Percentiles rank a stretch among this genome's conserved stretches.
Conservation (phyloP, 108 stramenopile genomes). For the Craspedostauros australis region DNA sequence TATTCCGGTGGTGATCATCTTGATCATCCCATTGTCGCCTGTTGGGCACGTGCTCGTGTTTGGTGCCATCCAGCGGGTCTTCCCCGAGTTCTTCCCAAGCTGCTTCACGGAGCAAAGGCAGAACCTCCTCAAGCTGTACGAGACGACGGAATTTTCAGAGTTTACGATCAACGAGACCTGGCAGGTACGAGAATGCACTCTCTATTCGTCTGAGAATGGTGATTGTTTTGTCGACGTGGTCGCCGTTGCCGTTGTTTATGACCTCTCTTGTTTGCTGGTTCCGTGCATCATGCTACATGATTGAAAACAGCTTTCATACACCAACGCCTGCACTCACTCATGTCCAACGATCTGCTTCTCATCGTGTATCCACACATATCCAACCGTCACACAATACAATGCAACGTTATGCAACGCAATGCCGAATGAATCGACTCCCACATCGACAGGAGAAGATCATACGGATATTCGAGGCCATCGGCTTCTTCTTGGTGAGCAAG, state of each 20-base stretch:
- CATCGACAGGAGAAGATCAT: conserved; percentile 1
- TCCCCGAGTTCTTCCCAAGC: conserved; percentile 96
- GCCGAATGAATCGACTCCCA: background rate
- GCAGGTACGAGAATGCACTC: conserved; percentile 17
- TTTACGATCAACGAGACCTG: conserved; percentile 75
- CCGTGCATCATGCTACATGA: background rate
- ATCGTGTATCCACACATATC: background rate
- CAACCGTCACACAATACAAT: background rate
- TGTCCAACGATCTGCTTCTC: background rate
- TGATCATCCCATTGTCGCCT: conserved; percentile 94
- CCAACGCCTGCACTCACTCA: background rate
- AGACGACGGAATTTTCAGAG: conserved; percentile 79
- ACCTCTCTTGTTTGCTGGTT: background rate
- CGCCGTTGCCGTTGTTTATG: background rate
- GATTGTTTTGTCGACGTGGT: background rate
- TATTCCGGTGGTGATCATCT: conserved; percentile 93
- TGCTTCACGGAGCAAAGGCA: conserved; percentile 94
- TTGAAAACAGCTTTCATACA: background rate
- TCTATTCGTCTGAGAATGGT: no score
- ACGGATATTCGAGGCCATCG: conserved; percentile 27
- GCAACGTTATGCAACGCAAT: background rate
- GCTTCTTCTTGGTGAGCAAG: conserved; percentile 18
- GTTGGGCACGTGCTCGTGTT: conserved; percentile 95
- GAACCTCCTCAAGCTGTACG: conserved; percentile 86
- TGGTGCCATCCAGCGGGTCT: conserved; percentile 94